Percentiles rank a stretch among this genome's conserved stretches.
Conservation (phyloP, 1,284 basidiomycete species). For the Tremellales sp. region DNA sequence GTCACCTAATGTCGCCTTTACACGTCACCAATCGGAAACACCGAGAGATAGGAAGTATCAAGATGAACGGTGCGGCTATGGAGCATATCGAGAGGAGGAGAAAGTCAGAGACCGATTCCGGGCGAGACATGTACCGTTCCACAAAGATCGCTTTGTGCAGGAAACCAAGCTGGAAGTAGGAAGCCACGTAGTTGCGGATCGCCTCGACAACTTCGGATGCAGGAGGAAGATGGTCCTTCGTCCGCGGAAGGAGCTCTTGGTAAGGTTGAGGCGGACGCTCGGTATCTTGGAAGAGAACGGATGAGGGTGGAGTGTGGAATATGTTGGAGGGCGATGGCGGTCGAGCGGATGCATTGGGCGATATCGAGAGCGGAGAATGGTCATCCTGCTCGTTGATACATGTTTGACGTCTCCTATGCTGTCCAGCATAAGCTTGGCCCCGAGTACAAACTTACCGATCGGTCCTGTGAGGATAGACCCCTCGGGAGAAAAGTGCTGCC, state of each 20-base stretch:
- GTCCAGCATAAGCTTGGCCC: neutral
- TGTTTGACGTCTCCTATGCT: neutral
- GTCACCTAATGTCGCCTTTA: no score
- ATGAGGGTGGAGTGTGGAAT: no score
- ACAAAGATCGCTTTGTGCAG: conserved; percentile 14
- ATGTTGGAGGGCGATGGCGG: neutral
- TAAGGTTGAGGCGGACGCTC: neutral
- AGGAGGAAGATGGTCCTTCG: no score
- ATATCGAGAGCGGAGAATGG: no score
- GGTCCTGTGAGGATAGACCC: neutral
- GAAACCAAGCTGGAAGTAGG: neutral
- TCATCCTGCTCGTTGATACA: neutral
- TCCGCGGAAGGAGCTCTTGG: no score
- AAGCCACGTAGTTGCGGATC: neutral
- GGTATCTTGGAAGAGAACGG: neutral
- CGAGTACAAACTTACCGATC: neutral
- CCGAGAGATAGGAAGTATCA: no score
- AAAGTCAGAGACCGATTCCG: conserved; percentile 8
- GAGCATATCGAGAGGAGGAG: conserved; percentile 19
- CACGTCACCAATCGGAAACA: no score
- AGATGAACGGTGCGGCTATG: conserved; percentile 16
- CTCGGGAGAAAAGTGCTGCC: neutral
- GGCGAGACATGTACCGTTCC: conserved; percentile 11
- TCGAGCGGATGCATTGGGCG: neutral
- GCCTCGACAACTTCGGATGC: neutral